Base-by-base conservation (phyloP, 768 basidiomycete species). In the Rubroboletus satanas region DNA sequence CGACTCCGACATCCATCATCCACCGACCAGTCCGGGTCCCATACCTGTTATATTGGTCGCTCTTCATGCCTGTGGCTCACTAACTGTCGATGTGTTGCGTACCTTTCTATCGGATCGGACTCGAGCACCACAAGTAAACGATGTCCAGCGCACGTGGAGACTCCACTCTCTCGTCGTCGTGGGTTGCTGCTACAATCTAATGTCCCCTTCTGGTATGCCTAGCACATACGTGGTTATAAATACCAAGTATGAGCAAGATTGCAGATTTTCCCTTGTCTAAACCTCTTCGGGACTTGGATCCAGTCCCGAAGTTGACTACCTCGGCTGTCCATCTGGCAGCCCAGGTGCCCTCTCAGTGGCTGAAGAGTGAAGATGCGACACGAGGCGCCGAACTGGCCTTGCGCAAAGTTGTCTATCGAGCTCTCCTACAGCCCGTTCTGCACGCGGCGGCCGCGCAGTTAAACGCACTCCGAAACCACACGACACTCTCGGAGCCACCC, bases 171-270 rank as follows among this genome's bases (percentile, higher is more conserved):
- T 81, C 1, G 77, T 87, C 41, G 76, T 83, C 8, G 87, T 90
- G 15, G 88, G 89, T 4, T 91, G 89, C 57, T 91, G 89, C 67
- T 91, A 90, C 67, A 90, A 90, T 64, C 74, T 88, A 58, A 78
- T 90, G 72, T 70, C 74, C 31, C 70, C 77, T 11, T 66, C 74
- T 62, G 85, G 85, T 67, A 43, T 36, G 70, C 36, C n/a, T 10
- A 23, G 29, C 44, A 28, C 42, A 33, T 53, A 48, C 36, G 15
- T 43, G 45, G 36, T 8, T 45, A 32, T 38, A 39, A 26, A 26
- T 38, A 29, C 45, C 44, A 42, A 38, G 56, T 31, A 43, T 57
- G 47, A 57, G 33, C 35, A 11, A 35, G 42, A 17, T 48, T 49
- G 14, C 49, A 82, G 87, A 85, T 67, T 83, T 84, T 60, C 84